Evolutionary conservation across 768 basidiomycete species (phyloP).

Genomic region (Psilocybe subaeruginosa): DNA sequence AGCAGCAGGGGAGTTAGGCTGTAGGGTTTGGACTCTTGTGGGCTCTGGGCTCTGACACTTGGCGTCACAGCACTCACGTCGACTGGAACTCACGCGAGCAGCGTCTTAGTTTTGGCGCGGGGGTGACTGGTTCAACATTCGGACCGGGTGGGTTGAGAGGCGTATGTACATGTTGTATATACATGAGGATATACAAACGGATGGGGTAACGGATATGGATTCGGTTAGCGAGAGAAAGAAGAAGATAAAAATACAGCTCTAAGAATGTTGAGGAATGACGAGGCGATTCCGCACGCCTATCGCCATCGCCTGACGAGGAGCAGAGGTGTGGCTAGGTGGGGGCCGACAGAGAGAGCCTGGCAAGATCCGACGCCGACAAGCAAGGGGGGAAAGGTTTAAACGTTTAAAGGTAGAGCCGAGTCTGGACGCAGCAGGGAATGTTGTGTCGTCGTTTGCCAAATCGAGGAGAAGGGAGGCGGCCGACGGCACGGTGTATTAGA

Average conservation of each 20-base stretch:
- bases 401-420: neutral
- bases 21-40: too few relatives aligned
- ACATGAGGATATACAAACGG: too few relatives aligned
- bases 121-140: too few relatives aligned
- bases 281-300: neutral
- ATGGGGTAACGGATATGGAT: too few relatives aligned
- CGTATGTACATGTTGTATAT: too few relatives aligned
- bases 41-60: too few relatives aligned
- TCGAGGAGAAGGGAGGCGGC: neutral
- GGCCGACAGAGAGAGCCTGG: neutral
- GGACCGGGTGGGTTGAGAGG: too few relatives aligned
- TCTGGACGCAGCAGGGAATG: neutral
- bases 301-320: neutral
- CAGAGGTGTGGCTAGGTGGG: too few relatives aligned
- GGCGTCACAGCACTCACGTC: too few relatives aligned
- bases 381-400: neutral
- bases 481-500: neutral
- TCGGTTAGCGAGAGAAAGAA: neutral
- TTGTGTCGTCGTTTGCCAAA: constrained; percentile 1
- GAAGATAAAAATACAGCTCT: neutral
- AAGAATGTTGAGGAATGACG: neutral
- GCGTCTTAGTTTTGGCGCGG: too few relatives aligned
- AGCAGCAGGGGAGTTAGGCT: neutral
- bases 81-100: too few relatives aligned
- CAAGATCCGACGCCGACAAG: neutral